phyloP scores from a whole-genome alignment of 495 filamentous ascomycete species.

The Delitschia confertaspora region DNA sequence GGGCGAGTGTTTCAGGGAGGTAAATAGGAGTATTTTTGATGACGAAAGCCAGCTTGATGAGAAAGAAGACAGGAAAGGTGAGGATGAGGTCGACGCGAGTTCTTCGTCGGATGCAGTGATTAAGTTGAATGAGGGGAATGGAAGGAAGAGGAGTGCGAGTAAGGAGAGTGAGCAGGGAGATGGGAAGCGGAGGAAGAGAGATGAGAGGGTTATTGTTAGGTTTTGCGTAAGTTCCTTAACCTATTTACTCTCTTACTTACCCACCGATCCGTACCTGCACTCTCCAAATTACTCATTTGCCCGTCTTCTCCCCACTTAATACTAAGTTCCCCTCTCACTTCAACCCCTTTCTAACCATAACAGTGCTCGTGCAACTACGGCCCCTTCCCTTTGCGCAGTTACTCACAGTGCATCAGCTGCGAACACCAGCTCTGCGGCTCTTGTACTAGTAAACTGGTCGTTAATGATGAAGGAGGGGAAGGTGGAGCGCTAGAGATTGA shows the following conservation, averaged over 20 bases:
- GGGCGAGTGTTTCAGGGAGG: slow-evolving; percentile 20
- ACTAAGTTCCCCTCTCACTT: too few relatives aligned
- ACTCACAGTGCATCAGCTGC: not conserved
- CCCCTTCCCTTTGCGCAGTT: not conserved
- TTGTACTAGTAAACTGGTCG: not conserved
- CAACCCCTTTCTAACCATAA: too few relatives aligned
- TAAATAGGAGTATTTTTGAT: slow-evolving; percentile 16
- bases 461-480: not conserved
- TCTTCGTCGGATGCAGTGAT: not conserved
- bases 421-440: not conserved
- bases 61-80: too few relatives aligned
- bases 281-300: too few relatives aligned
- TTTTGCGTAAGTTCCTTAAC: not conserved
- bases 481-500: not conserved
- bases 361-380: not conserved
- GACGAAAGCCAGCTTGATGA: too few relatives aligned
- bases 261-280: not conserved
- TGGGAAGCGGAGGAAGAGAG: not conserved
- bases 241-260: not conserved
- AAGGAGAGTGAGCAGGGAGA: not conserved
- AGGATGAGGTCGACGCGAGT: not conserved
- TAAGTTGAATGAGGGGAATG: not conserved
- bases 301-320: too few relatives aligned
- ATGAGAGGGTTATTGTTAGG: not conserved
- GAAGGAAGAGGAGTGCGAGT: not conserved